Evolutionary conservation across 2,329 filamentous ascomycete species (phyloP).

Genomic region (Phialophora expanda): DNA sequence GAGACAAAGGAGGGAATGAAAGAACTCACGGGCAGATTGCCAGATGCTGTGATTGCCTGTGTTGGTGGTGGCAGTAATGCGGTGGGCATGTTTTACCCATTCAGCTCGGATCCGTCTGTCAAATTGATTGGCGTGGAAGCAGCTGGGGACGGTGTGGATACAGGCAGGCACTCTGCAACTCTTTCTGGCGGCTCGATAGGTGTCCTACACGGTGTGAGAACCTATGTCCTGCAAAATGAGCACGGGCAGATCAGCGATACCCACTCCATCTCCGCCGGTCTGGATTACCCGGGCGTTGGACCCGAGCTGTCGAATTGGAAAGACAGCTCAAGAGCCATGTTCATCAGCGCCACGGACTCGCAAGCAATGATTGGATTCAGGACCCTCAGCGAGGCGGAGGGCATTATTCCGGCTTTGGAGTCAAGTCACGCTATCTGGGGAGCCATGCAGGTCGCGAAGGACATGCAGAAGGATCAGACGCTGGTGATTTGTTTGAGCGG

Average conservation of each 20-base stretch:
- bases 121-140: slow-evolving; percentile 94
- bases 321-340: slow-evolving; percentile 82
- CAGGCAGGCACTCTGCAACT: slow-evolving; percentile 82
- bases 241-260: slow-evolving; percentile 94
- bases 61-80: slow-evolving; percentile 96
- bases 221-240: slow-evolving; percentile 90
- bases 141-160: slow-evolving; percentile 89
- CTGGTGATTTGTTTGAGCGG: slow-evolving; percentile 93
- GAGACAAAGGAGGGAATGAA: slow-evolving; percentile 94
- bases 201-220: slow-evolving; percentile 92
- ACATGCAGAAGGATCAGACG: slow-evolving; percentile 80
- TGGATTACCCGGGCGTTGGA: slow-evolving; percentile 96
- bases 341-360: slow-evolving; percentile 88
- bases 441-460: slow-evolving; percentile 87
- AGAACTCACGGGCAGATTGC: slow-evolving; percentile 81
- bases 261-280: slow-evolving; percentile 92
- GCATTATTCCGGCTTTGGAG: slow-evolving; percentile 95
- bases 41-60: slow-evolving; percentile 94
- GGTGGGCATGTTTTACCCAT: slow-evolving; percentile 97
- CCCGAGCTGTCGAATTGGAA: slow-evolving; percentile 94
- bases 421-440: slow-evolving; percentile 91
- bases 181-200: slow-evolving; percentile 85
- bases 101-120: slow-evolving; percentile 81
- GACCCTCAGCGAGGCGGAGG: slow-evolving; percentile 83
- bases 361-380: slow-evolving; percentile 88